Base-by-base conservation (phyloP, 176 grass and related monocot genomes). In the Cenchrus fungigraminus region DNA sequence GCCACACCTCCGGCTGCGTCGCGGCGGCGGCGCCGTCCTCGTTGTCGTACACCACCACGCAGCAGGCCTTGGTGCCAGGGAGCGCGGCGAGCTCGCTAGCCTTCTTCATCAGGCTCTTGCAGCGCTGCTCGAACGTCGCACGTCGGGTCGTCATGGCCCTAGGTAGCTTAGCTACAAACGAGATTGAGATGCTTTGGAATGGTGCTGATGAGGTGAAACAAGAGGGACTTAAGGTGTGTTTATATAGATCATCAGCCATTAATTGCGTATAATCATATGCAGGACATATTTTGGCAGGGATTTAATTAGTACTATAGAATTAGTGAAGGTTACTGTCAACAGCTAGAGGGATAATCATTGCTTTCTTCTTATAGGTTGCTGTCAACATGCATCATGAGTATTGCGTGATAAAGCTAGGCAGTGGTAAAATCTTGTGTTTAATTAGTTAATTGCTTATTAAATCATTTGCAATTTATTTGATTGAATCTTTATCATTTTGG, bases 51-150 rank as follows among this genome's bases (percentile, higher is more conserved):
- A 73, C 71, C 25, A 53, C 47, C 6, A 73, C 47, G 71, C 47
- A 73, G 46, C 47, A 73, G 46, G 47, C 29, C n/a, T 73, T 22
- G 13, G 52, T 47, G 71, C 8, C 71, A 47, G 47, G 52, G 47
- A 73, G 71, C 47, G 71, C 52, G 0, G 71, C 71, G 47, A 73
- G 71, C 47, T 73, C 71, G 71, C 71, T 73, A 3, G 71, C 71
- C 22, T 73, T 73, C 71, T 73, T 73, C 71, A 73, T 73, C 71
- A 73, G 71, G 47, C 71, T 47, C 47, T 31, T 73, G 47, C 71
- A 47, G 6, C 71, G 47, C 71, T 53, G 52, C 71, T 73, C 52
- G 71, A 73, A 73, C 13, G 71, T 53, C 47, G 22, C 71, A 7
- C 71, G 71, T 1, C 71, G 71, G 71, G 22, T 31, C 22, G 46